Evolutionary conservation across 768 basidiomycete species (phyloP).

Genomic region (Leccinum uliginosum): DNA sequence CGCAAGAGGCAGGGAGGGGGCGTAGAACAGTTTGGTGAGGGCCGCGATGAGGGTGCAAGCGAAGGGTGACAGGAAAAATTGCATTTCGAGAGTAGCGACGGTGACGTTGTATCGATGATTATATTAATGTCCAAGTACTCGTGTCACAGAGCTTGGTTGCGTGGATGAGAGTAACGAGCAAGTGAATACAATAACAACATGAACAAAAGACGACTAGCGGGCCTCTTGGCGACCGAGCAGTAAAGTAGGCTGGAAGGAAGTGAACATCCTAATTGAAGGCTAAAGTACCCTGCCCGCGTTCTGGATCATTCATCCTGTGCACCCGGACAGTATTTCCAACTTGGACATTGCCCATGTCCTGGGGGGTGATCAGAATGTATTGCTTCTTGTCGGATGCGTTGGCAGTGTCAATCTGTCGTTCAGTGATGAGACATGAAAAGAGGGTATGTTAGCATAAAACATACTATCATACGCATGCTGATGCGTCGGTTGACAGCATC

Average conservation of each 20-base stretch:
- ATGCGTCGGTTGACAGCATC: conserved; percentile 88
- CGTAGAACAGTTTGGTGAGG: conserved; percentile 14
- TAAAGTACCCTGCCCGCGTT: conserved; percentile 55
- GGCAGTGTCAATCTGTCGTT: conserved; percentile 76
- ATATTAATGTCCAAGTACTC: not conserved
- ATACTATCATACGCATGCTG: conserved; percentile 92
- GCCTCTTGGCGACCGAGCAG: not conserved
- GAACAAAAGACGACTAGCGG: not conserved
- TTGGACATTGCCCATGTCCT: conserved; percentile 75
- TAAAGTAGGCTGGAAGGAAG: conserved; percentile 1
- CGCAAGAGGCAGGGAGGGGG: conserved; percentile 26
- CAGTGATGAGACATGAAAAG: conserved; percentile 1
- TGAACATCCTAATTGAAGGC: conserved; percentile 24
- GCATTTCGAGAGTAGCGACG: conserved; percentile 1
- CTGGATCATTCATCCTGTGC: conserved; percentile 74
- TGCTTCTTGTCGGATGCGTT: conserved; percentile 85
- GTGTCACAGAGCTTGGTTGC: not conserved
- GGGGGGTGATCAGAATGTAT: conserved; percentile 95
- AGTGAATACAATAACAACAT: conserved; percentile 10
- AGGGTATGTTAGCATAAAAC: conserved; percentile 16
- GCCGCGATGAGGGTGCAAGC: not conserved
- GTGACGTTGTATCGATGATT: not conserved
- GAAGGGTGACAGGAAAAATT: conserved; percentile 9
- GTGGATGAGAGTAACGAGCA: conserved; percentile 2
- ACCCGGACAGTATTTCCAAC: conserved; percentile 70